Evolutionary conservation across 768 basidiomycete genomes (phyloP).

Genomic region (Leccinellum luteum): DNA sequence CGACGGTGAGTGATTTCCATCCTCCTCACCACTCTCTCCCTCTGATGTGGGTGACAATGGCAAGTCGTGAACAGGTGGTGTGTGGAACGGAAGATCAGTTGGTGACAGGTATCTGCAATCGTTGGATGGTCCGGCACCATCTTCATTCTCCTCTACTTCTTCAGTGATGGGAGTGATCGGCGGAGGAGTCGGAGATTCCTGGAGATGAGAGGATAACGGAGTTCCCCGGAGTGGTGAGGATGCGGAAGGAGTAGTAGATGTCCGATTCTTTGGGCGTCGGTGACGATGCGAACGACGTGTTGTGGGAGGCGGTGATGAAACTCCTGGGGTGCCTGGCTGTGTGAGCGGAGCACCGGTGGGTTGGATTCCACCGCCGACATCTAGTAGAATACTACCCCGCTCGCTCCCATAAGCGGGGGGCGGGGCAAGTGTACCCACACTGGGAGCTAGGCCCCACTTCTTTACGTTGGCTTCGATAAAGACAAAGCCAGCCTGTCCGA

Average conservation of each 20-base stretch:
- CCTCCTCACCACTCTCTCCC: slow-evolving; percentile 22
- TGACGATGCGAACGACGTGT: slow-evolving; percentile 59
- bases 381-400: slow-evolving; percentile 91
- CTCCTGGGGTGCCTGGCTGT: slow-evolving; percentile 44
- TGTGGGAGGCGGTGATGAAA: slow-evolving; percentile 42
- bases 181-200: slow-evolving; percentile 53
- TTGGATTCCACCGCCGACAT: slow-evolving; percentile 57
- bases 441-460: slow-evolving; percentile 98
- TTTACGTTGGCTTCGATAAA: slow-evolving; percentile 99
- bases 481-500: slow-evolving; percentile 97
- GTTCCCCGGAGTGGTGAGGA: slow-evolving; percentile 68
- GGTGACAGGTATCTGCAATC: slow-evolving; percentile 56
- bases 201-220: slow-evolving; percentile 38
- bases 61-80: slow-evolving; percentile 46
- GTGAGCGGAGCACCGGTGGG: slow-evolving; percentile 41
- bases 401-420: slow-evolving; percentile 98
- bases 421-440: slow-evolving; percentile 94
- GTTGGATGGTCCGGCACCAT: slow-evolving; percentile 53
- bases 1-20: slow-evolving; percentile 25
- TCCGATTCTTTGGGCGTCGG: slow-evolving; percentile 47
- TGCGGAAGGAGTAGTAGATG: slow-evolving; percentile 38
- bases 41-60: slow-evolving; percentile 38
- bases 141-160: slow-evolving; percentile 46
- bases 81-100: slow-evolving; percentile 62
- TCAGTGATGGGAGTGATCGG: slow-evolving; percentile 82